Evolutionary conservation across 2,329 filamentous ascomycete genomes (phyloP).

Genomic region (Epichloe festucae): DNA sequence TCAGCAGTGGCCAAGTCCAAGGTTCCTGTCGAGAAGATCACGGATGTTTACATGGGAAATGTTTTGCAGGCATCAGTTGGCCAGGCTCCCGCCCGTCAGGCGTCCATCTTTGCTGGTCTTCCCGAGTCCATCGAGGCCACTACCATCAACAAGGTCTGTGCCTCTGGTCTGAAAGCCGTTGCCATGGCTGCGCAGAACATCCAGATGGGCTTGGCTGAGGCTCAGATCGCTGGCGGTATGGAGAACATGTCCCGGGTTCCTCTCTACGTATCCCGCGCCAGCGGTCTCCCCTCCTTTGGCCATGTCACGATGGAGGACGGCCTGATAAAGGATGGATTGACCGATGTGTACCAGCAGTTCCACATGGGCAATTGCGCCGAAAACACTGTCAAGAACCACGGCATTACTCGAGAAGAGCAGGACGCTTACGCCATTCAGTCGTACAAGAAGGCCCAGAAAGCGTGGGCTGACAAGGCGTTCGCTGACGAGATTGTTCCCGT

Average conservation of each 20-base stretch:
- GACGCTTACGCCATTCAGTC: slow-evolving; percentile 83
- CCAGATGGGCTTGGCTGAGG: slow-evolving; percentile 77
- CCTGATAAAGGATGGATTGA: slow-evolving; percentile 85
- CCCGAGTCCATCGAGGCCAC: slow-evolving; percentile 70
- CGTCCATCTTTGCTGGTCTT: slow-evolving; percentile 76
- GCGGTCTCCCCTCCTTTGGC: slow-evolving; percentile 75
- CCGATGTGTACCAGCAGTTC: slow-evolving; percentile 91
- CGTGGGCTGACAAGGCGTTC: slow-evolving; percentile 74
- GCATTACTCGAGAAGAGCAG: slow-evolving; percentile 71
- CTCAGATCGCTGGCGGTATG: slow-evolving; percentile 89
- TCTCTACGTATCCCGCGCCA: slow-evolving; percentile 78
- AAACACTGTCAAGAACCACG: slow-evolving; percentile 79
- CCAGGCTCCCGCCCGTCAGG: slow-evolving; percentile 86
- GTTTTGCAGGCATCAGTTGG: slow-evolving; percentile 75
- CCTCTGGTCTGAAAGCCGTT: slow-evolving; percentile 88
- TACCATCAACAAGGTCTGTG: slow-evolving; percentile 97
- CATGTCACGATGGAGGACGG: slow-evolving; percentile 83
- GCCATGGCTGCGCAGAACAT: slow-evolving; percentile 87
- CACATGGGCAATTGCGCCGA: slow-evolving; percentile 98
- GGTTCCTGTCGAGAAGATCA: slow-evolving; percentile 67
- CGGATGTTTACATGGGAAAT: slow-evolving; percentile 95
- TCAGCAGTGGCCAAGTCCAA: slow-evolving; percentile 77
- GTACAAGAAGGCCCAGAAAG: slow-evolving; percentile 79
- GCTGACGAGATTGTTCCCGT: slow-evolving; percentile 84
- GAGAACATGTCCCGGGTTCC: slow-evolving; percentile 95